Evolutionary conservation across 192 early-diverging fungal genomes (phyloP), one percentile per base, ranked within the genome.

Genomic region (Linderina pennispora): DNA sequence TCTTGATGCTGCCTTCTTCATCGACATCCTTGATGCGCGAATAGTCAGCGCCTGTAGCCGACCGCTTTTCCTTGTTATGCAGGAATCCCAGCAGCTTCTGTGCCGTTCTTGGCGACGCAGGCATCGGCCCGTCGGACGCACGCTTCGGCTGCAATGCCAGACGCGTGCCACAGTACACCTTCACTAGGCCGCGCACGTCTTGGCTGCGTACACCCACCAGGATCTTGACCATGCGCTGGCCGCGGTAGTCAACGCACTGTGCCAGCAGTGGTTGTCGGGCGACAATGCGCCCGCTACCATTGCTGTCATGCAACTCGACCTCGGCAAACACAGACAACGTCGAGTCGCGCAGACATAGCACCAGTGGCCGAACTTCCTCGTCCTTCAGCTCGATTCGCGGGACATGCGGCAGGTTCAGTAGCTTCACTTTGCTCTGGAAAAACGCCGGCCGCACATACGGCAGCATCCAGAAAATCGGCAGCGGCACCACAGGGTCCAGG

Each of bases 401-500:
- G 0, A 57, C 48, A 16, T 50, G 60, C 14, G 62, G 58, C 42
- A 76, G 40, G 36, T 76, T 76, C 5, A 71, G 63, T 31, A 76
- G 62, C 52, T 66, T 65, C 19, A 71, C 63, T 32, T 52, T 51
- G 10, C 42, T 41, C 33, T 40, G 40, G 44, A 77, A 77, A 50
- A 61, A 77, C 10, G 48, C 44, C 1, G 69, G 60, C 2, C 74
- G 63, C 37, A 72, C 56, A 26, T 72, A 76, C 5, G 74, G 74
- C n/a, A 76, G 60, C 60, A 58, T 54, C 74, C 74, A 76, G 52
- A 72, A 76, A 3, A 61, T 56, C 8, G 74, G 53, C 31, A 72
- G 55, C 19, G 74, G 53, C 8, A 76, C 60, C 1, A 63, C 54
- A 0, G 74, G 74, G 23, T 76, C 59, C 16, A 76, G 44, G 34